Evolutionary conservation across 2,329 filamentous ascomycete genomes (phyloP), one percentile per base, ranked within the genome.

Genomic region (Ceratocystis albifundus): DNA sequence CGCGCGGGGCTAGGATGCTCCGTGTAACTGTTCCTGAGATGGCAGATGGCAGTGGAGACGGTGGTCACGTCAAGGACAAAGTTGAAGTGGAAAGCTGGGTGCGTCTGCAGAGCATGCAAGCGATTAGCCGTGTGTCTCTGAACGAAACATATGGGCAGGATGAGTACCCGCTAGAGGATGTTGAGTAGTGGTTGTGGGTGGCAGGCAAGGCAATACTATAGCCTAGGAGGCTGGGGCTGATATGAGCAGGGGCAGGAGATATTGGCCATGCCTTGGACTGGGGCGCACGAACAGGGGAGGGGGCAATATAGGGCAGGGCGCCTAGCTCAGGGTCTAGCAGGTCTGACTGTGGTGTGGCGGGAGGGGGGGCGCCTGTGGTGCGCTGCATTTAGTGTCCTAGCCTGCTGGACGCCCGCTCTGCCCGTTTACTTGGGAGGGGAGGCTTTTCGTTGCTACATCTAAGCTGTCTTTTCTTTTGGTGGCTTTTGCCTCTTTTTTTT

Each of bases 121-220:
- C 80, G 0, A 79, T 82, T 0, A 82, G 80, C 0, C 72, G 70
- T 1, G 80, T 88, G 2, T 76, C 74, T 2, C 72, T 88, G 62
- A 88, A 88, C 70, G 73, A 76, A 1, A 87, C 84, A 0, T 87
- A 81, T 69, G 83, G 84, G 0, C 69, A 71, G 2, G 84, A 87
- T 71, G 67, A 69, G 32, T 87, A 88, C 71, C 76, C 78, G 0
- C 10, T 48, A 15, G 66, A 68, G 41, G 63, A 67, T 46, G 62
- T n/a, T 7, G 55, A 36, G 55, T 59, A 36, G 55, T 12, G n/a
- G 12, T 3, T 30, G 53, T 53, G 48, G 28, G 3, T n/a, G n/a
- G n/a, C n/a, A n/a, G n/a, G n/a, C n/a, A n/a, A 28, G 28, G 3
- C 20, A 10, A 5, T 17, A 7, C 48, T 17, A 8, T 59, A n/a